Conservation (phyloP, 2,329 filamentous ascomycete genomes). For the Thyridium curvatum region DNA sequence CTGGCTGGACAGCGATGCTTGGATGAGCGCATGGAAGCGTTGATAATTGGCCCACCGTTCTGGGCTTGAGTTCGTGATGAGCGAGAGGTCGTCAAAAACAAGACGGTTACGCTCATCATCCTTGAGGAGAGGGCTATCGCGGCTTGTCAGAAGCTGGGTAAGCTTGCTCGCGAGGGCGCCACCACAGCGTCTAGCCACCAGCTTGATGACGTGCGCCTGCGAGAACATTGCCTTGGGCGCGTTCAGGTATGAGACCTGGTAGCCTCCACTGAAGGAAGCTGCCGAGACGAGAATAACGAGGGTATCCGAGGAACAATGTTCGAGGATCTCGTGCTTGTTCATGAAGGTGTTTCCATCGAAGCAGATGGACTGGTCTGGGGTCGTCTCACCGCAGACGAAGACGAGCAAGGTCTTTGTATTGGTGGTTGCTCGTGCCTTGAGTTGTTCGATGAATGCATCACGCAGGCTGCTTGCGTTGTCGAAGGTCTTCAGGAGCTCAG, state of each 20-base stretch:
- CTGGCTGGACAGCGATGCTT: not conserved
- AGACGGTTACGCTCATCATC: not conserved
- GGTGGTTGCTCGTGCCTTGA: not conserved
- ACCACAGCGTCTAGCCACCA: not conserved
- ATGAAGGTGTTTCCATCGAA: not conserved
- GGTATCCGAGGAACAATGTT: not conserved
- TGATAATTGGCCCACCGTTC: not conserved
- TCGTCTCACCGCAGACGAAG: not conserved
- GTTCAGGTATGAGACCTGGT: slow-evolving; percentile 23
- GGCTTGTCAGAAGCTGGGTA: not conserved
- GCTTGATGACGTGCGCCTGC: not conserved
- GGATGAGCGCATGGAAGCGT: not conserved
- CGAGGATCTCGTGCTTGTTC: not conserved
- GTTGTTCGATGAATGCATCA: not conserved
- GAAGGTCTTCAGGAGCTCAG: not conserved
- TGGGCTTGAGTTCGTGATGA: not conserved
- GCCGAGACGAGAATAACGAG: not conserved
- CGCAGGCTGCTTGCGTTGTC: not conserved
- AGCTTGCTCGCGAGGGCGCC: not conserved
- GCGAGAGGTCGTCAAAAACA: not conserved
- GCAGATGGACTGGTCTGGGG: not conserved
- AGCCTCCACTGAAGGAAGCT: not conserved
- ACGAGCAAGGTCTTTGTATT: not conserved
- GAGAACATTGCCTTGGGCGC: not conserved
- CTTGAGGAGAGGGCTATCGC: not conserved